Percentiles rank a stretch among this genome's conserved stretches.
These are phyloP conservation scores for Acacia confusa DNA, from an alignment of 306 rosid genomes.

Conservation along the genomic window DNA sequence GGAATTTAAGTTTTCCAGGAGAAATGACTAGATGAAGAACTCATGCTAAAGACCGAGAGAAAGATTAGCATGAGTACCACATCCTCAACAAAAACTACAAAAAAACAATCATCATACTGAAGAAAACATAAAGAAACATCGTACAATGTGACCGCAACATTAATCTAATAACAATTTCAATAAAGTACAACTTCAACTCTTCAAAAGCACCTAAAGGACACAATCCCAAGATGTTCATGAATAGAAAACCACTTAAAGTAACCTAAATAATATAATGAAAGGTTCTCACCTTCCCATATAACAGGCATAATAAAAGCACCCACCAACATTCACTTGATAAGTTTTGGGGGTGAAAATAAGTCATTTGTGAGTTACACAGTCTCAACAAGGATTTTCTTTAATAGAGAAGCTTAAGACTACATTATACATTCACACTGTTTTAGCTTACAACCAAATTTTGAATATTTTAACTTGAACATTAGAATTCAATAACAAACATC, in stretches of 20 bases:
- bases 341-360: neutral
- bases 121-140: conserved; percentile 41
- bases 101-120: conserved; percentile 36
- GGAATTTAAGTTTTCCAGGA: conserved; percentile 12
- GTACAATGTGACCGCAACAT: conserved; percentile 42
- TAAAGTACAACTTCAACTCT: conserved; percentile 42
- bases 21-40: conserved; percentile 26
- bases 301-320: conserved; percentile 1
- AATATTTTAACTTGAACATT: neutral
- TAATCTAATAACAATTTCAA: conserved; percentile 38
- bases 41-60: conserved; percentile 19
- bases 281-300: conserved; percentile 11
- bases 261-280: conserved; percentile 11
- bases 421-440: neutral
- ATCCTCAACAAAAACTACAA: neutral
- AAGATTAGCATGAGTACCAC: conserved; percentile 10
- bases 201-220: conserved; percentile 36
- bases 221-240: conserved; percentile 38
- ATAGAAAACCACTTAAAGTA: conserved; percentile 40
- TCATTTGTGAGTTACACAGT: conserved; percentile 21
- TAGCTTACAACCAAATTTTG: neutral
- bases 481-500: neutral
- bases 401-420: neutral
- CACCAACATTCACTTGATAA: neutral
- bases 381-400: neutral